Base-by-base conservation (phyloP, 768 basidiomycete genomes). In the Kwoniella heveanensis region DNA sequence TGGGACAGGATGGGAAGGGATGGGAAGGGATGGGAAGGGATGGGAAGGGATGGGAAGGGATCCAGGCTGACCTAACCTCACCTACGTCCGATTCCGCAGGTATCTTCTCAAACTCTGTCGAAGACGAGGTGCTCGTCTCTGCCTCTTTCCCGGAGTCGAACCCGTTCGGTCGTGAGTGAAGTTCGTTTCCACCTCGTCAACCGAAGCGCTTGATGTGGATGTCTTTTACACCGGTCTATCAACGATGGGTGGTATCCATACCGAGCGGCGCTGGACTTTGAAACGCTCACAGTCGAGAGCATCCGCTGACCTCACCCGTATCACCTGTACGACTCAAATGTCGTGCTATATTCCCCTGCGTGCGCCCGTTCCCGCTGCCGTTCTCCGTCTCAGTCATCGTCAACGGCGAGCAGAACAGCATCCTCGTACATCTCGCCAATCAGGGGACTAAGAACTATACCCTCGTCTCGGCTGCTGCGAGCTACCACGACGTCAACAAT, bases 141-240 rank as follows among this genome's bases (percentile, higher is more conserved):
- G 75, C 76, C 37, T 57, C 72, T 25, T 79, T 79, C 68, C 77
- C 76, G 51, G 73, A 73, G 5, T 60, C 65, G 61, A 79, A 79
- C 69, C 72, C 76, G 1, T 71, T 77, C 44, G 77, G 77, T 17
- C 63, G 77, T 78, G 60, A 74, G 77, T 73, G 8, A 7, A 12
- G 32, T 53, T 32, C 32, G 32, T 32, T 32, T n/a, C n/a, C n/a
- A n/a, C n/a, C n/a, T n/a, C n/a, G n/a, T n/a, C n/a, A n/a, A n/a
- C n/a, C n/a, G n/a, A n/a, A n/a, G n/a, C n/a, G n/a, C n/a, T n/a
- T 54, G 52, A 30, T 36, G 27, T 21, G 5, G 46, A 36, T 36
- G 32, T 13, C 32, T 36, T 36, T 13, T n/a, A n/a, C n/a, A n/a
- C n/a, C n/a, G n/a, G n/a, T n/a, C n/a, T n/a, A n/a, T n/a, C n/a